These are phyloP conservation scores for Lactarius deliciosus DNA, from an alignment of 768 basidiomycete species.

Conservation along the genomic window DNA sequence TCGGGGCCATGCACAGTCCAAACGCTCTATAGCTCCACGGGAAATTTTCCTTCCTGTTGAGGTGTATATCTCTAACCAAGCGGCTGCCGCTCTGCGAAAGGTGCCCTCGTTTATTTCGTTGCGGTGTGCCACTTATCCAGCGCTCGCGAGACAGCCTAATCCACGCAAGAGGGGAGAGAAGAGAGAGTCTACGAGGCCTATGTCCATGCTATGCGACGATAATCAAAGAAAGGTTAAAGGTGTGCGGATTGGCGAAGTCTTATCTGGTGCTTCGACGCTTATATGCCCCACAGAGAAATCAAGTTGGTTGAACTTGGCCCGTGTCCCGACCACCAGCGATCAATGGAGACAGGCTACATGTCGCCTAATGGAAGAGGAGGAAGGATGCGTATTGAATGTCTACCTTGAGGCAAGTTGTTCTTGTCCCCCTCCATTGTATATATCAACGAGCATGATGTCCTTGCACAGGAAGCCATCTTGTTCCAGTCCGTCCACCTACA, in stretches of 20 bases:
- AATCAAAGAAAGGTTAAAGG: constrained; percentile 59
- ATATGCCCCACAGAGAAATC: constrained; percentile 54
- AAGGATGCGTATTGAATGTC: constrained; percentile 65
- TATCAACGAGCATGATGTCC: neutral
- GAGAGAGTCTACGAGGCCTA: constrained; percentile 41
- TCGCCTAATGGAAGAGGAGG: constrained; percentile 65
- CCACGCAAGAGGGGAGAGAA: constrained; percentile 58
- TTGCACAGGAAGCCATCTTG: constrained; percentile 60
- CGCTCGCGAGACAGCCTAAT: constrained; percentile 38
- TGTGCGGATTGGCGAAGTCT: constrained; percentile 31
- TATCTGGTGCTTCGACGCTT: constrained; percentile 1
- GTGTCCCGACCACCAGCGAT: constrained; percentile 49
- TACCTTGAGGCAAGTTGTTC: constrained; percentile 67
- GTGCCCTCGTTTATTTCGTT: constrained; percentile 8
- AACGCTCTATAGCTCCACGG: constrained; percentile 13
- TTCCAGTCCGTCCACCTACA: constrained; percentile 75
- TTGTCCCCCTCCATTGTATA: neutral
- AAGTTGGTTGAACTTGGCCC: constrained; percentile 65
- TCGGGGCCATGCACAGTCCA: constrained; percentile 15
- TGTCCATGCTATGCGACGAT: constrained; percentile 44
- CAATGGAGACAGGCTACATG: constrained; percentile 77
- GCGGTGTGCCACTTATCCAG: constrained; percentile 6
- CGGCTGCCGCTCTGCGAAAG: constrained; percentile 29
- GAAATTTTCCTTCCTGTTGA: constrained; percentile 29
- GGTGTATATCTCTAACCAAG: constrained; percentile 30